Conservation (phyloP, 2,329 filamentous ascomycete genomes). For the Teratosphaeria gauchensis region DNA sequence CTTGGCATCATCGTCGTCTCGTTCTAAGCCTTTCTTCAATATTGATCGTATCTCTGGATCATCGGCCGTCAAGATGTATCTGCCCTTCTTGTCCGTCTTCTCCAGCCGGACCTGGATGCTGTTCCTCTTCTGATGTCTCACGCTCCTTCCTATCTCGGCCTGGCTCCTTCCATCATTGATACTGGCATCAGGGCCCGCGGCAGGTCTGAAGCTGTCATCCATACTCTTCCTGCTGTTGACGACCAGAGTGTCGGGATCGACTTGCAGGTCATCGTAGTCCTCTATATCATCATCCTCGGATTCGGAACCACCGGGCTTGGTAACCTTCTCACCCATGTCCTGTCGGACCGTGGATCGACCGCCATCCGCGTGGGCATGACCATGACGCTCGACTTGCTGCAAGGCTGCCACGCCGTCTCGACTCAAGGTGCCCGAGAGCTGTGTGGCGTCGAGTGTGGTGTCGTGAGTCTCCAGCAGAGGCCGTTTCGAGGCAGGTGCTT, state of each 20-base stretch:
- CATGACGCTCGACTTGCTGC: slow-evolving; percentile 2
- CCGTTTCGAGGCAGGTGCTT: neutral
- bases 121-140: slow-evolving; percentile 18
- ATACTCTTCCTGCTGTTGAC: slow-evolving; percentile 24
- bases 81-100: slow-evolving; percentile 35
- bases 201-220: slow-evolving; percentile 12
- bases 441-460: slow-evolving; percentile 5
- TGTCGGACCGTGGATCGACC: neutral
- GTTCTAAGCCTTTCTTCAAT: slow-evolving; percentile 33
- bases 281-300: slow-evolving; percentile 31
- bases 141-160: slow-evolving; percentile 1
- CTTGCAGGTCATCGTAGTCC: slow-evolving; percentile 30
- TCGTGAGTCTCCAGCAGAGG: slow-evolving; percentile 2
- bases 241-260: slow-evolving; percentile 28
- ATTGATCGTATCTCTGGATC: slow-evolving; percentile 41
- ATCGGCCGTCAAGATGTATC: slow-evolving; percentile 41
- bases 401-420: slow-evolving; percentile 13
- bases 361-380: neutral
- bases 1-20: slow-evolving; percentile 28
- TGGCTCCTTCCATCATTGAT: neutral
- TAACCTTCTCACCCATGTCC: neutral
- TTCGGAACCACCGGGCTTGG: neutral
- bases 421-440: slow-evolving; percentile 12
- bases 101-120: slow-evolving; percentile 40
- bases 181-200: neutral